phyloP scores from a whole-genome alignment of 2,329 filamentous ascomycete genomes.

The Colletotrichum tropicale region DNA sequence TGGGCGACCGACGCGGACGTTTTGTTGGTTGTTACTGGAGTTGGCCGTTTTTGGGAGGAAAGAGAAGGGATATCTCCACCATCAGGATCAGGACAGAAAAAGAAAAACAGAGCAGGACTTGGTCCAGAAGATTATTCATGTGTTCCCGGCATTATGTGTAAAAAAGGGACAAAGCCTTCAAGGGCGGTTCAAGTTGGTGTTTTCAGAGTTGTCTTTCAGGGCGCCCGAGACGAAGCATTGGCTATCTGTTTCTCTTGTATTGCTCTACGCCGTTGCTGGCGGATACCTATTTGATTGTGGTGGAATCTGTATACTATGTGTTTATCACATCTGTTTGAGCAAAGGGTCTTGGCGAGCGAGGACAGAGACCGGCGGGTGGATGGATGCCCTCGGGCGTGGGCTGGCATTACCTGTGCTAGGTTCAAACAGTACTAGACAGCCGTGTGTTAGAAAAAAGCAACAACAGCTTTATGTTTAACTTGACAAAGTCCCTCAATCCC shows the following conservation, averaged over 20 bases:
- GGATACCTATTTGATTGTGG: slow-evolving; percentile 1
- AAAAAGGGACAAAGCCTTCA: neutral
- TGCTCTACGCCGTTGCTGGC: neutral
- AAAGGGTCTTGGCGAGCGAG: neutral
- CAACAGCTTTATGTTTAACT: neutral
- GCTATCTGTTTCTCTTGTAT: neutral
- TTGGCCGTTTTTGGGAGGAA: neutral
- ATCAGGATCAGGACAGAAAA: neutral
- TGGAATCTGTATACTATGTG: neutral
- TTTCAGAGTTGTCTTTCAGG: neutral
- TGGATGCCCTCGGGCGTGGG: neutral
- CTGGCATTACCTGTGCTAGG: neutral
- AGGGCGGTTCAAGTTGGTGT: neutral
- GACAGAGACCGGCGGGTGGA: neutral
- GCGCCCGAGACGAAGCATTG: neutral
- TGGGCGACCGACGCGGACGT: slow-evolving; percentile 17
- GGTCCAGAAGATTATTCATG: neutral
- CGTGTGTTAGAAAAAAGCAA: neutral
- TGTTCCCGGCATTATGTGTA: neutral
- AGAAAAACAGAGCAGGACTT: neutral
- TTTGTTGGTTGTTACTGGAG: neutral
- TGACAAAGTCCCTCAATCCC: neutral
- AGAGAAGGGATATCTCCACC: neutral
- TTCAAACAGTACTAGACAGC: slow-evolving; percentile 4
- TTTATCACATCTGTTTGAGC: neutral